These are phyloP conservation scores for Aspergillus fructus DNA, from an alignment of 2,329 filamentous ascomycete genomes.

Conservation along the genomic window DNA sequence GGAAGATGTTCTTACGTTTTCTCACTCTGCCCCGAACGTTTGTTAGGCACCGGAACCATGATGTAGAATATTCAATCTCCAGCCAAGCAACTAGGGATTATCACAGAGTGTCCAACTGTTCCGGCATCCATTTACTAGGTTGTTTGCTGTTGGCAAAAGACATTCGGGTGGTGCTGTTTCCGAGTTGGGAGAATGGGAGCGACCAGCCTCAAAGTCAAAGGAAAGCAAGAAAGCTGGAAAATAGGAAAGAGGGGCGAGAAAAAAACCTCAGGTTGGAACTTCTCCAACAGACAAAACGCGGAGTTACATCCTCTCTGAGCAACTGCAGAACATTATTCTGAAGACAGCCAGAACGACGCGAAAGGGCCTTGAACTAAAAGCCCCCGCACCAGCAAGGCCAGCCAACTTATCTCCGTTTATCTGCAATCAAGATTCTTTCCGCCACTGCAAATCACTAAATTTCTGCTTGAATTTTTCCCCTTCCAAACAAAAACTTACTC, in stretches of 20 bases:
- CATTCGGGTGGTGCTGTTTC: neutral
- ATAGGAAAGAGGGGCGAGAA: neutral
- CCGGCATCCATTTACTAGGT: neutral
- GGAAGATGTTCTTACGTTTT: neutral
- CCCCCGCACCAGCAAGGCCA: conserved; percentile 20
- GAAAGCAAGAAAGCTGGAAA: neutral
- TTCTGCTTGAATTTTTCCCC: conserved; percentile 17
- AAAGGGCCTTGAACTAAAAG: neutral
- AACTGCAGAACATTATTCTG: neutral
- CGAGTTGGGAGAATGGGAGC: neutral
- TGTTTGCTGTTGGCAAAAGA: neutral
- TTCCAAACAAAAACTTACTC: conserved; percentile 3
- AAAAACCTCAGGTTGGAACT: neutral
- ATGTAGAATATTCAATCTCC: neutral
- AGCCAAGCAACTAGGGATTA: neutral
- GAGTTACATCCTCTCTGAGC: neutral
- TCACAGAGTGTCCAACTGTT: neutral
- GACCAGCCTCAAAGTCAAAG: neutral
- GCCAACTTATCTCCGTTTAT: conserved; percentile 8
- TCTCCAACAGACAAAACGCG: neutral
- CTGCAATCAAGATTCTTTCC: conserved; percentile 19
- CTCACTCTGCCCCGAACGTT: neutral
- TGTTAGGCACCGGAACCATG: neutral
- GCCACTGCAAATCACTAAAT: conserved; percentile 16
- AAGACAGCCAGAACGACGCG: neutral